Evolutionary conservation across 441 rosid species (phyloP).

Genomic region (Melastoma candidum): DNA sequence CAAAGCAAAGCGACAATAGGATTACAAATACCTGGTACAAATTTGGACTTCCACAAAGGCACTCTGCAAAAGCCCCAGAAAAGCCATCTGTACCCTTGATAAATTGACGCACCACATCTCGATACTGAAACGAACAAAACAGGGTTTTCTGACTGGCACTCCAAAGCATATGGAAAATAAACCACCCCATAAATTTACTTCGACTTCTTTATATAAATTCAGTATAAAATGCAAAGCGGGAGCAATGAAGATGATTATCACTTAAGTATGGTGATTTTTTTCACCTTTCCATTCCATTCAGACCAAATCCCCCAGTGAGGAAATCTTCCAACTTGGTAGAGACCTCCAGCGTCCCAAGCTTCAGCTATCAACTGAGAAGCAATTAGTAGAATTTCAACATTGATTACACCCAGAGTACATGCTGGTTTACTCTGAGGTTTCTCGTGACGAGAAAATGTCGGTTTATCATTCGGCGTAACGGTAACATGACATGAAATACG

Average conservation of each 20-base stretch:
- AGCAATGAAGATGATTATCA: no score
- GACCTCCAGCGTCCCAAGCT: constrained; percentile 98
- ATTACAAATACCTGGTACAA: constrained; percentile 61
- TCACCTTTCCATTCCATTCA: constrained; percentile 98
- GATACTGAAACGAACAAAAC: constrained; percentile 46
- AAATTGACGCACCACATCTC: constrained; percentile 80
- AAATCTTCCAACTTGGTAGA: constrained; percentile 92
- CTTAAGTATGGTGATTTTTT: no score
- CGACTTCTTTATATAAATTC: no score
- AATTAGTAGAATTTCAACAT: no score
- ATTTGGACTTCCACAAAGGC: constrained; percentile 88
- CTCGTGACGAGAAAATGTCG: no score
- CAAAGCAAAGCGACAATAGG: constrained; percentile 1
- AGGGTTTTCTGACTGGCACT: neutral
- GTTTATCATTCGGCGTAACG: no score
- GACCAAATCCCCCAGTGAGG: constrained; percentile 99
- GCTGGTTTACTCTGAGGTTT: no score
- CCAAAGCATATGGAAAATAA: neutral
- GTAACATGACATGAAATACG: no score
- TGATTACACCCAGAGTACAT: no score
- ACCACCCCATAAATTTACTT: neutral
- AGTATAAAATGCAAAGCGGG: no score
- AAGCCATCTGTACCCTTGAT: constrained; percentile 89
- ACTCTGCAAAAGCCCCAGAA: constrained; percentile 92
- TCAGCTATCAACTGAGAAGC: constrained; percentile 70